These are phyloP conservation scores for Aspergillus bombycis DNA, from an alignment of 2,329 filamentous ascomycete genomes.

Conservation along the genomic window DNA sequence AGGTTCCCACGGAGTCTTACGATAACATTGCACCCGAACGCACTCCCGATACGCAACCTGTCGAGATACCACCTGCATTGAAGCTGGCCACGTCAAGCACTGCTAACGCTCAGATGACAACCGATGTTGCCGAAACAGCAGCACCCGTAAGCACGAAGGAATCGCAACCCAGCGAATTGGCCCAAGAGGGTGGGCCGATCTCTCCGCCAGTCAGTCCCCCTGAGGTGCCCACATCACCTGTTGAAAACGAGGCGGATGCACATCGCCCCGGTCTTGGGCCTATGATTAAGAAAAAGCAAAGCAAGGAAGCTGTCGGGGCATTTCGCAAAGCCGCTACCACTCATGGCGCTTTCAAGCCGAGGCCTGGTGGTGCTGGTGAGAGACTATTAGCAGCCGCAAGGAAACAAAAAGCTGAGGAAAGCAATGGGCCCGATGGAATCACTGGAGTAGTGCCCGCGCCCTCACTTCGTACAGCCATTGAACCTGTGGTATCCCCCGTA, in stretches of 20 bases:
- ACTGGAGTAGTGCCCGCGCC: conserved; percentile 85
- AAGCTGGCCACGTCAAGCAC: conserved; percentile 24
- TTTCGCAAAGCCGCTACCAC: conserved; percentile 81
- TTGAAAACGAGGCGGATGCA: conserved; percentile 55
- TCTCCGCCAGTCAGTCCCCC: conserved; percentile 19
- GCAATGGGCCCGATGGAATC: conserved; percentile 79
- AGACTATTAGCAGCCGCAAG: conserved; percentile 64
- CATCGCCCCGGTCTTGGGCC: conserved; percentile 80
- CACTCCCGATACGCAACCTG: conserved; percentile 19
- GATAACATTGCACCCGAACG: conserved; percentile 31
- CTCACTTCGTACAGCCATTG: conserved; percentile 47
- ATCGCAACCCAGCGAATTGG: conserved; percentile 12
- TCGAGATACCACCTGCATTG: conserved; percentile 26
- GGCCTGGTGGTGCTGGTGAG: conserved; percentile 83
- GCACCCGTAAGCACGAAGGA: conserved; percentile 9
- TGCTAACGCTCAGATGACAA: conserved; percentile 8
- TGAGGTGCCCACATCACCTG: conserved; percentile 19
- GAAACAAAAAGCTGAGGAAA: conserved; percentile 58
- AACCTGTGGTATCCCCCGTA: conserved; percentile 33
- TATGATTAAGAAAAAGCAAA: conserved; percentile 84
- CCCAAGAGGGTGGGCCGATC: conserved; percentile 12
- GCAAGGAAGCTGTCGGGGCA: conserved; percentile 70
- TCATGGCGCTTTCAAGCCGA: conserved; percentile 77
- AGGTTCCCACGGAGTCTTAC: conserved; percentile 34
- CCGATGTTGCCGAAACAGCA: conserved; percentile 16